These are phyloP conservation scores for Ophidiomyces ophidiicola DNA, from an alignment of 2,329 filamentous ascomycete genomes.

Conservation along the genomic window DNA sequence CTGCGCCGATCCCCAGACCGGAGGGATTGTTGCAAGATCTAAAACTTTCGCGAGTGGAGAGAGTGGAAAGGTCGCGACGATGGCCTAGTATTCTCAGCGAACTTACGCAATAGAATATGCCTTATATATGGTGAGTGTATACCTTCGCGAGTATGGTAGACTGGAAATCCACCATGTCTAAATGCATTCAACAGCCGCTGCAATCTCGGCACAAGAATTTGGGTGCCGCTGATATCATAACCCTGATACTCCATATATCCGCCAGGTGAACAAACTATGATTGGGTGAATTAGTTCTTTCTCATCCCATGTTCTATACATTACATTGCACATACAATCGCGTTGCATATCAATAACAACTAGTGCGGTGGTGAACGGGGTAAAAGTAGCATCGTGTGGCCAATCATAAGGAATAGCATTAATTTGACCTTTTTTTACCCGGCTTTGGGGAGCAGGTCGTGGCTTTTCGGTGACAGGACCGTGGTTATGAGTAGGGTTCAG, in stretches of 20 bases:
- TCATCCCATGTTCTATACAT: too few species aligned
- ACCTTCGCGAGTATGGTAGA: slow-evolving; percentile 39
- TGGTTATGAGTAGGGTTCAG: slow-evolving; percentile 34
- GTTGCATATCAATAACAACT: slow-evolving; percentile 39
- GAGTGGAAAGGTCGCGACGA: slow-evolving; percentile 44
- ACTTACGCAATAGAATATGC: too few species aligned
- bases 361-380: slow-evolving; percentile 36
- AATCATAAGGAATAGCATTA: slow-evolving; percentile 33
- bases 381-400: slow-evolving; percentile 36
- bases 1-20: slow-evolving; percentile 40
- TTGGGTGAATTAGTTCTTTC: too few species aligned
- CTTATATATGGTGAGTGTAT: slow-evolving; percentile 7
- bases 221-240: slow-evolving; percentile 32
- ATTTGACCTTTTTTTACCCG: slow-evolving; percentile 36
- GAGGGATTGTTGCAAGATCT: slow-evolving; percentile 42
- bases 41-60: slow-evolving; percentile 43
- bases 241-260: slow-evolving; percentile 37
- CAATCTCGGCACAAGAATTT: slow-evolving; percentile 31
- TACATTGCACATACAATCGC: slow-evolving; percentile 31
- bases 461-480: slow-evolving; percentile 32
- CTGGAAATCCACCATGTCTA: slow-evolving; percentile 30
- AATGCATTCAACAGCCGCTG: slow-evolving; percentile 31
- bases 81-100: too few species aligned
- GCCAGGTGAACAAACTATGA: slow-evolving; percentile 31
- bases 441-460: slow-evolving; percentile 30